phyloP scores from a whole-genome alignment of 1,284 basidiomycete species.

The Trametes polyzona region DNA sequence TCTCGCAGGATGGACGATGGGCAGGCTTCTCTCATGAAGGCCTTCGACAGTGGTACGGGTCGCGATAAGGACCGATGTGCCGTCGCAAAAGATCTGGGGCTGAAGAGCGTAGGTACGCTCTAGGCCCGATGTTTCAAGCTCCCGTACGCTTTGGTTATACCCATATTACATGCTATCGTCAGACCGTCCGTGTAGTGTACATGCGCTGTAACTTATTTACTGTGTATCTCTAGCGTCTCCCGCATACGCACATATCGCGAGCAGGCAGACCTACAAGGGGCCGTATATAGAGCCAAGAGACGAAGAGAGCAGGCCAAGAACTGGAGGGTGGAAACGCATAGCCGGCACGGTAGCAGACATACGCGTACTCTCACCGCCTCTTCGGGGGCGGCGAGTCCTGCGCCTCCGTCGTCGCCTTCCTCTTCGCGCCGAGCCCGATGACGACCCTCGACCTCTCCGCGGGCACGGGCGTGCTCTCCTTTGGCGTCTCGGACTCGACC shows the following conservation, averaged over 20 bases:
- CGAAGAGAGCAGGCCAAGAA: neutral
- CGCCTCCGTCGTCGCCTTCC: conserved; percentile 72
- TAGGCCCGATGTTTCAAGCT: conserved; percentile 26
- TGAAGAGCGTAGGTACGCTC: conserved; percentile 63
- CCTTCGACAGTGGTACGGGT: conserved; percentile 70
- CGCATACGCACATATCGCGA: neutral
- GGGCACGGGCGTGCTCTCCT: conserved; percentile 52
- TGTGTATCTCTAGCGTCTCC: conserved; percentile 17
- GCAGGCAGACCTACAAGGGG: neutral
- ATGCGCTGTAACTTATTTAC: conserved; percentile 12
- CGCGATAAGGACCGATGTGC: conserved; percentile 71
- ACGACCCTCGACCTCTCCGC: conserved; percentile 72
- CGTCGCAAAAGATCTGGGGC: conserved; percentile 71
- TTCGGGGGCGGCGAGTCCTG: conserved; percentile 51
- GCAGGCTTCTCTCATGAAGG: conserved; percentile 73
- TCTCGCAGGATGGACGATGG: conserved; percentile 75
- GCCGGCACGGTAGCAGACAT: neutral
- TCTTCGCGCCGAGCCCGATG: conserved; percentile 75
- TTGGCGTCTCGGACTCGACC: conserved; percentile 45
- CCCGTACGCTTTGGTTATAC: conserved; percentile 1
- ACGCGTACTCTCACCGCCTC: conserved; percentile 31
- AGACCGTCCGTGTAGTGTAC: conserved; percentile 18
- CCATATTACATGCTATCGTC: conserved; percentile 4
- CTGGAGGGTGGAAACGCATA: neutral
- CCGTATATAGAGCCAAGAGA: neutral